These are phyloP conservation scores for Penicillium sclerotiorum DNA, from an alignment of 2,329 filamentous ascomycete genomes.

Conservation along the genomic window DNA sequence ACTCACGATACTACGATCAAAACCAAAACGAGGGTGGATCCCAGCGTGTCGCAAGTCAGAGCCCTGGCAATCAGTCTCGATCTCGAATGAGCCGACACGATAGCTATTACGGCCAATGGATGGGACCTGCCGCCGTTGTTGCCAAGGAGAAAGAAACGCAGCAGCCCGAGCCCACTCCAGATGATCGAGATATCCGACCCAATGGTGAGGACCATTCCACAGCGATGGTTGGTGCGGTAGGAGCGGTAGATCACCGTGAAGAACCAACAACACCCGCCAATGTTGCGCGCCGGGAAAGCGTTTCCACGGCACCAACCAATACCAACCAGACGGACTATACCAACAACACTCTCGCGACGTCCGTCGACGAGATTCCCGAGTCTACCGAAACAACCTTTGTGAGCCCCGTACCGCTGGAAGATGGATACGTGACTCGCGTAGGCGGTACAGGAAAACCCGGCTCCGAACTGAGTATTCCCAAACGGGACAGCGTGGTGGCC, in stretches of 20 bases:
- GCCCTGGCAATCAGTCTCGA: slow-evolving; percentile 9
- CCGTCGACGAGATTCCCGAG: slow-evolving; percentile 30
- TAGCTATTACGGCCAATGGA: slow-evolving; percentile 57
- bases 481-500: slow-evolving; percentile 33
- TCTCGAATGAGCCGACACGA: slow-evolving; percentile 30
- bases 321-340: slow-evolving; percentile 38
- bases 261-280: slow-evolving; percentile 23
- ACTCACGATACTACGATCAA: slow-evolving; percentile 37
- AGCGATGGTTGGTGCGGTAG: slow-evolving; percentile 19
- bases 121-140: slow-evolving; percentile 47
- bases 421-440: slow-evolving; percentile 11
- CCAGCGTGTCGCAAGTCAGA: slow-evolving; percentile 12
- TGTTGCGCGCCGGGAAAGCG: slow-evolving; percentile 32
- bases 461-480: slow-evolving; percentile 11
- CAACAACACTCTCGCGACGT: slow-evolving; percentile 37
- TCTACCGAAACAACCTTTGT: slow-evolving; percentile 9
- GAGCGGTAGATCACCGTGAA: slow-evolving; percentile 19
- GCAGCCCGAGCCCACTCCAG: slow-evolving; percentile 6
- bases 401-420: slow-evolving; percentile 13
- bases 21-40: slow-evolving; percentile 17
- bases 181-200: slow-evolving; percentile 22
- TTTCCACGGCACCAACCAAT: slow-evolving; percentile 38
- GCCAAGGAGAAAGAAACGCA: slow-evolving; percentile 26
- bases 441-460: slow-evolving; percentile 5
- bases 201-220: slow-evolving; percentile 20